phyloP scores from a whole-genome alignment of 2,329 filamentous ascomycete genomes.

The Ilyonectria sp. region DNA sequence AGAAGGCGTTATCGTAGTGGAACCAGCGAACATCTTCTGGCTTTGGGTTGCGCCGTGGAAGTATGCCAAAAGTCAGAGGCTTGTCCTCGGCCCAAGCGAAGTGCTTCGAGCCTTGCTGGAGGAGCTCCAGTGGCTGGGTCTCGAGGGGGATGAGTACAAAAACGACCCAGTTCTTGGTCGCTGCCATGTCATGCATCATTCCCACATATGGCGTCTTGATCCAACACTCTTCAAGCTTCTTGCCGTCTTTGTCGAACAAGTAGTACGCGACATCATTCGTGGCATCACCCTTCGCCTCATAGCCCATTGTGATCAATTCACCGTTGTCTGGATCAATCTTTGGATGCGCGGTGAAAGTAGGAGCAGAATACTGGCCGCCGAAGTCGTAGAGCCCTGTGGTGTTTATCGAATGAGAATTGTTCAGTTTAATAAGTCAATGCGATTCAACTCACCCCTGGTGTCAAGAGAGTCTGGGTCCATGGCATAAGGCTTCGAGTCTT shows the following conservation, averaged over 20 bases:
- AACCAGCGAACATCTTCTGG: slow-evolving; percentile 14
- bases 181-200: slow-evolving; percentile 15
- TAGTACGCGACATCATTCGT: slow-evolving; percentile 5
- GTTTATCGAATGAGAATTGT: neutral
- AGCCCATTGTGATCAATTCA: slow-evolving; percentile 12
- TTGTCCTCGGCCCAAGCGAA: slow-evolving; percentile 9
- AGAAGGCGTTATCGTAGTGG: slow-evolving; percentile 9
- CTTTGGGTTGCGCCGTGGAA: slow-evolving; percentile 11
- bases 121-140: neutral
- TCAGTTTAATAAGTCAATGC: neutral
- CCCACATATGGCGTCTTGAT: slow-evolving; percentile 6
- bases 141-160: neutral
- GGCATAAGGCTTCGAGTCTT: slow-evolving; percentile 8
- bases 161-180: slow-evolving; percentile 7
- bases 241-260: slow-evolving; percentile 14
- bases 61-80: slow-evolving; percentile 4
- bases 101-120: neutral
- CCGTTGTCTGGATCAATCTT: slow-evolving; percentile 11
- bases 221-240: slow-evolving; percentile 15
- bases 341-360: slow-evolving; percentile 6
- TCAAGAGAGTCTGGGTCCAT: slow-evolving; percentile 6
- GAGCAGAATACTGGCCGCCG: neutral
- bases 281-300: slow-evolving; percentile 8
- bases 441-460: neutral
- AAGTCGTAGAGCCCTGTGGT: slow-evolving; percentile 3